phyloP scores from a whole-genome alignment of 768 basidiomycete genomes.

The Pleurotus ostreatus region DNA sequence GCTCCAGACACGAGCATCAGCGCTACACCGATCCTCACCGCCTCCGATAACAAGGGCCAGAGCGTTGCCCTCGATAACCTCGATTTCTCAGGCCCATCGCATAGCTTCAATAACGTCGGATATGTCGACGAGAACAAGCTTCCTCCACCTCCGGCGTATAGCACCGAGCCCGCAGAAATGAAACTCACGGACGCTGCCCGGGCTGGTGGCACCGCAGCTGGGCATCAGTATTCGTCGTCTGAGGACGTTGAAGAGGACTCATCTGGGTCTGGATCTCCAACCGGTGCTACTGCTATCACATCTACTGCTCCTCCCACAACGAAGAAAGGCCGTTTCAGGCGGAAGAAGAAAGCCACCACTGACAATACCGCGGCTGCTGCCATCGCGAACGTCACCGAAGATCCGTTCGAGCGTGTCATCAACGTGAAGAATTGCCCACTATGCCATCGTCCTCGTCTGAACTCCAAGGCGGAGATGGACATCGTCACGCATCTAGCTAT shows the following conservation, averaged over 20 bases:
- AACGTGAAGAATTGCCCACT: conserved; percentile 94
- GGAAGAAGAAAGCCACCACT: conserved; percentile 12
- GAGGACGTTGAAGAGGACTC: conserved; percentile 33
- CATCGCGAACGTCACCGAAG: conserved; percentile 14
- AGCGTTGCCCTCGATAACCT: conserved; percentile 48
- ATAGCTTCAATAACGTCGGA: conserved; percentile 13
- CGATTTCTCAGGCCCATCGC: conserved; percentile 58
- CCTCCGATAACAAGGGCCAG: conserved; percentile 34
- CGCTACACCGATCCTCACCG: conserved; percentile 46
- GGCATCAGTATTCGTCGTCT: conserved; percentile 34
- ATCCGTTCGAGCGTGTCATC: conserved; percentile 78
- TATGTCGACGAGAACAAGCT: conserved; percentile 9
- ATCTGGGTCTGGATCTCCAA: conserved; percentile 16
- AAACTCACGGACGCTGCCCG: conserved; percentile 31
- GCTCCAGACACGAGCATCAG: conserved; percentile 46
- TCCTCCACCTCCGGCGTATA: conserved; percentile 19
- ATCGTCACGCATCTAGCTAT: conserved; percentile 97
- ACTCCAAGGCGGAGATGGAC: conserved; percentile 85
- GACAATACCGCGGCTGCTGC: not conserved
- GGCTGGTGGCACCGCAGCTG: conserved; percentile 23
- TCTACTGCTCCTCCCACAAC: conserved; percentile 3
- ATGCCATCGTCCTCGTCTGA: conserved; percentile 85
- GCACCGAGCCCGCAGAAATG: conserved; percentile 46
- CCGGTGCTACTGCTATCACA: not conserved
- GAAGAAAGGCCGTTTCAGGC: conserved; percentile 20